Evolutionary conservation across 768 basidiomycete species (phyloP).

Genomic region (Daedalea quercina): DNA sequence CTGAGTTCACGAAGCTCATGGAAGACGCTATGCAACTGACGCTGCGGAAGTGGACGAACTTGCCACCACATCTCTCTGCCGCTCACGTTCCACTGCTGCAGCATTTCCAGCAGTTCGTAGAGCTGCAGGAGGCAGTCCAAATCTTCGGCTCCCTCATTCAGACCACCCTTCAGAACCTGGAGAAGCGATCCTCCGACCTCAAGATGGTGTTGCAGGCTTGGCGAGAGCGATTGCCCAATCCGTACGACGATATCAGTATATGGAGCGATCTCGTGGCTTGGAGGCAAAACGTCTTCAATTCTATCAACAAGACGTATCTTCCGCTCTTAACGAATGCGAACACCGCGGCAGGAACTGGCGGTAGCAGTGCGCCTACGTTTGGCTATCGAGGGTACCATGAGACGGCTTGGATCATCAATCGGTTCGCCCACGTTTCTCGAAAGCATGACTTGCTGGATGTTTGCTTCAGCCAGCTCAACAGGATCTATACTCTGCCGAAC

Average conservation of each 20-base stretch:
- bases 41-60: conserved; percentile 89
- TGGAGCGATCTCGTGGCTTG: conserved; percentile 99
- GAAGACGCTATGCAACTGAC: conserved; percentile 98
- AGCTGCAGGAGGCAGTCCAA: conserved; percentile 90
- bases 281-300: conserved; percentile 96
- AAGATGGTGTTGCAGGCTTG: conserved; percentile 96
- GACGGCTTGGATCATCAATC: conserved; percentile 99
- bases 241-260: conserved; percentile 95
- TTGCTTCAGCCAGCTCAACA: conserved; percentile 89
- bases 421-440: conserved; percentile 96
- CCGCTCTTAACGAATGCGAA: conserved; percentile 65
- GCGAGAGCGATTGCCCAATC: conserved; percentile 93
- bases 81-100: conserved; percentile 93
- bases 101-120: conserved; percentile 98
- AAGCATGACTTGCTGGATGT: conserved; percentile 96
- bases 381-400: conserved; percentile 98
- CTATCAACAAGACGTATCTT: conserved; percentile 94
- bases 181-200: conserved; percentile 91
- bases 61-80: conserved; percentile 81
- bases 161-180: conserved; percentile 84
- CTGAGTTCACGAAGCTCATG: conserved; percentile 80
- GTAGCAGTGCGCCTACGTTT: conserved; percentile 66
- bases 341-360: conserved; percentile 41
- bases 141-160: conserved; percentile 88
- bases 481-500: conserved; percentile 98